Evolutionary conservation across 2,329 filamentous ascomycete species (phyloP), one percentile per base, ranked within the genome.

Genomic region (Alternaria gaisen): DNA sequence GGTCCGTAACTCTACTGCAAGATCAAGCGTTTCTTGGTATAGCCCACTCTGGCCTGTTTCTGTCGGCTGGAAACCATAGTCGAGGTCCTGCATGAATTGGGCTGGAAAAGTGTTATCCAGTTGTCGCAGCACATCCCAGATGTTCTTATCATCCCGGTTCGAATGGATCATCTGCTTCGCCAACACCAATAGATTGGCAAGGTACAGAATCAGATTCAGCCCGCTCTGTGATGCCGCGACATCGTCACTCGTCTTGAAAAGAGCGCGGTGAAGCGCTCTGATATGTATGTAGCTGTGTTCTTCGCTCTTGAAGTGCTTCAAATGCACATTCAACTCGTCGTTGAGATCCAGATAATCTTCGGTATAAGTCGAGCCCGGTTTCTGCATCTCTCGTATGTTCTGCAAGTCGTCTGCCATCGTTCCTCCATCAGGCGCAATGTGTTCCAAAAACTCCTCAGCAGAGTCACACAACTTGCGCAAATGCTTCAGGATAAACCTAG

Each of bases 1-100:
- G 2, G 85, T 87, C 3, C 86, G 82, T 22, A 88, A 78, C 7
- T 85, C 83, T 7, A 88, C 71, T 1, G 80, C 83, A 22, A 87
- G 64, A 4, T 81, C 69, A 56, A 86, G 83, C 0, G 83, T 85
- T 43, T 80, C 65, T 53, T 80, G 50, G 12, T 77, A 61, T 7
- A 86, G 64, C 2, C 58, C 64, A 64, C 82, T 85, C 6, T 78
- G 72, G 6, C 81, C 83, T 18, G 53, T 20, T 53, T 51, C 5
- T 51, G 66, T 34, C 60, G 46, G 55, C 10, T 57, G 22, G 10
- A 22, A 28, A 1, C 47, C 58, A 34, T 59, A 58, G n/a, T 65
- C 60, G 3, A 77, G 62, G 1, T 66, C 65, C 24, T 58, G 63
- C 36, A 80, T 55, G 32, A 81, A 81, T 1, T 71, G 63, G 11